Conservation (phyloP, 2,329 filamentous ascomycete genomes). For the Epicoccum nigrum region DNA sequence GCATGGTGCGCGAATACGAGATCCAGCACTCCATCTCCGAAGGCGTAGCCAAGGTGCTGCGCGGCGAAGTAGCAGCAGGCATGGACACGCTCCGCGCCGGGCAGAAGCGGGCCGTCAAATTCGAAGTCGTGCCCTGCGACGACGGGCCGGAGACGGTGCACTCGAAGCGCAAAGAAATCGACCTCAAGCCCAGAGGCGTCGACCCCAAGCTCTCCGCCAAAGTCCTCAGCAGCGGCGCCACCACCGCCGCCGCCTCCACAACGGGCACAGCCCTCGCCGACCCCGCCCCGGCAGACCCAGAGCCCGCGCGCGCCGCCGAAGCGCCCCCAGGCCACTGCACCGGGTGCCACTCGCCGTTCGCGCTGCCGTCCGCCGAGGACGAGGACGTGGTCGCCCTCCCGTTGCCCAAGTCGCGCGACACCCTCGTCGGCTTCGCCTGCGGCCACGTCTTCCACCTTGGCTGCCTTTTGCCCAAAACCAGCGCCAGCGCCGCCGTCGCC, state of each 20-base stretch:
- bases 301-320: constrained; percentile 36
- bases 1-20: constrained; percentile 94
- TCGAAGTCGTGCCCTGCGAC: constrained; percentile 67
- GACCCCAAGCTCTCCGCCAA: constrained; percentile 35
- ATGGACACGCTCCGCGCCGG: constrained; percentile 82
- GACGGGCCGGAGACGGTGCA: constrained; percentile 35
- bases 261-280: constrained; percentile 28
- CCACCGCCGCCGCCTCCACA: constrained; percentile 27
- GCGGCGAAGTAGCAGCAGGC: constrained; percentile 83
- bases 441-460: constrained; percentile 81
- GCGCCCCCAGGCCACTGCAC: constrained; percentile 45
- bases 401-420: constrained; percentile 57
- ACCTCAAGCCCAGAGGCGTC: constrained; percentile 38
- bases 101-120: constrained; percentile 85
- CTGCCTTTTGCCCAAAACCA: constrained; percentile 64
- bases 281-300: constrained; percentile 28
- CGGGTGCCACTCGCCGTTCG: constrained; percentile 41
- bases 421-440: constrained; percentile 79
- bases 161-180: constrained; percentile 27
- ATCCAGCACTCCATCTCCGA: constrained; percentile 91
- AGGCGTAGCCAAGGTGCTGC: constrained; percentile 83
- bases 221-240: constrained; percentile 26
- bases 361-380: constrained; percentile 39
- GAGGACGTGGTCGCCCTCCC: constrained; percentile 33
- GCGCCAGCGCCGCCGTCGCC: constrained; percentile 50